These are phyloP conservation scores for Wickerhamomyces xylosicus DNA, from an alignment of 805 yeast genomes.

Conservation along the genomic window DNA sequence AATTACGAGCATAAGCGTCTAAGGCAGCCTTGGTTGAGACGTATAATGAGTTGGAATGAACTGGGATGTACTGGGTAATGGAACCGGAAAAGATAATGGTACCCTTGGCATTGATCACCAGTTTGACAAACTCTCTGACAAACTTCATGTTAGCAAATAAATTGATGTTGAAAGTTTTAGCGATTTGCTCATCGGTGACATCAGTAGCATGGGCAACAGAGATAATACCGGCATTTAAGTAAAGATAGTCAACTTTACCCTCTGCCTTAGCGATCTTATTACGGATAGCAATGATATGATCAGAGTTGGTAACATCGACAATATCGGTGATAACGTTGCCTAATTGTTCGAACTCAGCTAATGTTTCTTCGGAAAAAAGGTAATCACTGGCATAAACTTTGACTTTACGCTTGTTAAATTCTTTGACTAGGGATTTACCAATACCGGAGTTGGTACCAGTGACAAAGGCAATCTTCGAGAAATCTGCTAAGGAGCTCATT, in stretches of 20 bases:
- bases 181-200: constrained; percentile 20
- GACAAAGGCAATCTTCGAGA: constrained; percentile 35
- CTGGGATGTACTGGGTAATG: constrained; percentile 25
- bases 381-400: constrained; percentile 27
- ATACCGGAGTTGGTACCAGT: constrained; percentile 57
- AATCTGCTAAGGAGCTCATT: background rate
- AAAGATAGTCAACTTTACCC: constrained; percentile 27
- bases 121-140: constrained; percentile 25
- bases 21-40: constrained; percentile 33
- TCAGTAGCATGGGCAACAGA: constrained; percentile 24
- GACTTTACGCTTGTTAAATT: constrained; percentile 32
- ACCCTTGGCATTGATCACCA: constrained; percentile 28
- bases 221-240: constrained; percentile 31
- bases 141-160: constrained; percentile 29
- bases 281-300: constrained; percentile 19
- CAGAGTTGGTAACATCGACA: constrained; percentile 26
- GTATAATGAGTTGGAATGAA: constrained; percentile 28
- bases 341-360: constrained; percentile 11
- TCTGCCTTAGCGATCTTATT: constrained; percentile 17
- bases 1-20: constrained; percentile 26
- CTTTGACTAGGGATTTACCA: constrained; percentile 38
- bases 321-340: constrained; percentile 3
- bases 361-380: constrained; percentile 20
- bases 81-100: constrained; percentile 31
- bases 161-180: constrained; percentile 22